Base-by-base conservation (phyloP, 2,329 filamentous ascomycete species). In the Corniculantispora saksenae region DNA sequence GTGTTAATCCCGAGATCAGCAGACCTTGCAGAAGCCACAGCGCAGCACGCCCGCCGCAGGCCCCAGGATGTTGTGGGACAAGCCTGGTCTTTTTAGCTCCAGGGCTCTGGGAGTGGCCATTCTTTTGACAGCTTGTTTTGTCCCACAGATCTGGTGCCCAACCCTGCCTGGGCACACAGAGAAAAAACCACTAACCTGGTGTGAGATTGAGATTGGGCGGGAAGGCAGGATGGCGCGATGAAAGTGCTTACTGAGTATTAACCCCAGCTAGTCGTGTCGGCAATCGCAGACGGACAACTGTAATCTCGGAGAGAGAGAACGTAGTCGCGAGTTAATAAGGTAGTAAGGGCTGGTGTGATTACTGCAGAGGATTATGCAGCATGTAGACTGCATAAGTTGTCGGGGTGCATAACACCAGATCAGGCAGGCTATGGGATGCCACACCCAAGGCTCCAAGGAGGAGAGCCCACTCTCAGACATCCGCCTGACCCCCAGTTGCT, bases 1-100 rank as follows among this genome's bases (percentile, higher is more conserved):
- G 61, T 51, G 61, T 64, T 64, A 64, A 64, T 64, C 61, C 61
- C 61, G 61, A 64, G 61, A 64, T 64, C 61, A 64, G 61, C 61
- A 64, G 53, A 47, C 55, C 54, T 58, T 64, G 61, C 61, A 58
- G 53, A 64, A 57, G 53, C 61, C 54, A 64, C 53, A 53, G 53
- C 51, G 61, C 54, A 64, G 53, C 48, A 7, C n/a, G 55, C 53
- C 50, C 54, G 25, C 55, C 58, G 61, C 54, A 32, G 32, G 21
- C 27, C 53, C 43, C 50, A 51, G 51, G 59, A 55, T 62, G 59
- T 25, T 12, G 25, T 54, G 45, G 43, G 8, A 13, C 35, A 21
- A 19, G 15, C 25, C 29, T 43, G 38, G 3, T 23, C 10, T 12
- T 23, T 35, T 25, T 23, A n/a, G 29, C 12, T 2, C 12, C 9